Evolutionary conservation across 2,329 filamentous ascomycete genomes (phyloP).

Genomic region (Fusarium sterilihyphosum): DNA sequence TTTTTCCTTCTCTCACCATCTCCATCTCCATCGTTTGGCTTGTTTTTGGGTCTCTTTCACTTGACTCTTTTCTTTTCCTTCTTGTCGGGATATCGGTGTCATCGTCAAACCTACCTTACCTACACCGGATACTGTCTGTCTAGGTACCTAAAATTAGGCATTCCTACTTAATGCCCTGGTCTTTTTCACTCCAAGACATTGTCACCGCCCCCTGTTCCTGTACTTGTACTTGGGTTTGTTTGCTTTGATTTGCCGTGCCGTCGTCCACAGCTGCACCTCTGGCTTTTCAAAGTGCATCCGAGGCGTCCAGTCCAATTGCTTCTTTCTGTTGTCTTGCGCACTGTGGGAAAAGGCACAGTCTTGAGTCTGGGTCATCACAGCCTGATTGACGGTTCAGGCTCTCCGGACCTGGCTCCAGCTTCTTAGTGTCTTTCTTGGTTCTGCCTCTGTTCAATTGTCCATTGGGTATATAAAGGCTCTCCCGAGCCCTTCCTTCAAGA

Average conservation of each 20-base stretch:
- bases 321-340: conserved; percentile 18
- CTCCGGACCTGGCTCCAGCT: neutral
- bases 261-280: conserved; percentile 9
- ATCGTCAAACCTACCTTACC: neutral
- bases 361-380: conserved; percentile 1
- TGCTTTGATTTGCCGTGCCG: neutral
- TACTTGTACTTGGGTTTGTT: neutral
- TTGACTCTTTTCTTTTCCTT: neutral
- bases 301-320: conserved; percentile 21
- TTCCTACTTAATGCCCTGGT: conserved; percentile 1
- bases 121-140: conserved; percentile 1
- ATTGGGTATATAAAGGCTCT: conserved; percentile 38
- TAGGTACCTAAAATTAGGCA: conserved; percentile 3
- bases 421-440: neutral
- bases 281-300: conserved; percentile 12
- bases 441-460: neutral
- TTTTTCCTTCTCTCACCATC: neutral
- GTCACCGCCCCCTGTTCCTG: conserved; percentile 18
- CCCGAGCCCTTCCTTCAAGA: conserved; percentile 36
- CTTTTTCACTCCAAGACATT: conserved; percentile 9
- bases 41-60: neutral
- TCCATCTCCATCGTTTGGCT: neutral
- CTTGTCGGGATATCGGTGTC: neutral
- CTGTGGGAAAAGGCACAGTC: conserved; percentile 21
- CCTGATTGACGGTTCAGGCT: conserved; percentile 14